A percentile compares a stretch with the other conserved stretches of the same genome.
Conservation (phyloP, 2,329 filamentous ascomycete species). For the Penicillium sp. region DNA sequence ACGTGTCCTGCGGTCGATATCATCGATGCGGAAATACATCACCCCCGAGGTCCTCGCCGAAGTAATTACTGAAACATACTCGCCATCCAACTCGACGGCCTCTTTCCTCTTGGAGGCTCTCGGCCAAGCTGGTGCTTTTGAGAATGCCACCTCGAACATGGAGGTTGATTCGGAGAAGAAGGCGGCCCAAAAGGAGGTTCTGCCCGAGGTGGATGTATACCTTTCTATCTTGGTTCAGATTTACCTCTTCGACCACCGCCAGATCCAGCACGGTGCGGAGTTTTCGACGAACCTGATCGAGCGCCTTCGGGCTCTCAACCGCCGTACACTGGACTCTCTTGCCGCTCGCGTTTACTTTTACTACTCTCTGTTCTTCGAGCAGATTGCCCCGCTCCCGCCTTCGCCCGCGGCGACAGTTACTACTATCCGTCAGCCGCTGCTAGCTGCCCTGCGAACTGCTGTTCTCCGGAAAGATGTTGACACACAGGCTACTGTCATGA, state of each 20-base stretch:
- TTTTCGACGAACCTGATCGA: constrained; percentile 82
- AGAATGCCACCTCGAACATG: constrained; percentile 64
- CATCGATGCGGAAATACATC: constrained; percentile 86
- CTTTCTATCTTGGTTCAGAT: constrained; percentile 83
- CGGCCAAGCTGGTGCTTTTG: constrained; percentile 60
- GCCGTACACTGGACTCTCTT: constrained; percentile 87
- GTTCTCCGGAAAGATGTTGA: constrained; percentile 95
- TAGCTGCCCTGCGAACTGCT: constrained; percentile 87
- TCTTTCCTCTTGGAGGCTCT: constrained; percentile 67
- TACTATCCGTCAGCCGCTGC: constrained; percentile 75
- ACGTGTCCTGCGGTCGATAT: constrained; percentile 89
- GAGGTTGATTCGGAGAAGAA: constrained; percentile 68
- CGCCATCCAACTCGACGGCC: constrained; percentile 61
- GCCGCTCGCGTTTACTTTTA: constrained; percentile 98
- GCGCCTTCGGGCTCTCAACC: constrained; percentile 82
- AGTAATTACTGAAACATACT: constrained; percentile 76
- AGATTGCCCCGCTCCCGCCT: constrained; percentile 78
- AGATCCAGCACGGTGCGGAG: constrained; percentile 71
- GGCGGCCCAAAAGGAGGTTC: constrained; percentile 62
- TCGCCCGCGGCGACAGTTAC: constrained; percentile 85
- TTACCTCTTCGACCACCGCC: constrained; percentile 78
- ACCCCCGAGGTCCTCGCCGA: constrained; percentile 75
- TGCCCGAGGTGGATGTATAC: constrained; percentile 86
- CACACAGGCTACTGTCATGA: constrained; percentile 94
- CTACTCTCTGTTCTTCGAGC: constrained; percentile 91